Percentiles rank a stretch among this genome's conserved stretches.
Evolutionary conservation across 306 rosid species (phyloP).

Genomic region (Fagus sylvatica): DNA sequence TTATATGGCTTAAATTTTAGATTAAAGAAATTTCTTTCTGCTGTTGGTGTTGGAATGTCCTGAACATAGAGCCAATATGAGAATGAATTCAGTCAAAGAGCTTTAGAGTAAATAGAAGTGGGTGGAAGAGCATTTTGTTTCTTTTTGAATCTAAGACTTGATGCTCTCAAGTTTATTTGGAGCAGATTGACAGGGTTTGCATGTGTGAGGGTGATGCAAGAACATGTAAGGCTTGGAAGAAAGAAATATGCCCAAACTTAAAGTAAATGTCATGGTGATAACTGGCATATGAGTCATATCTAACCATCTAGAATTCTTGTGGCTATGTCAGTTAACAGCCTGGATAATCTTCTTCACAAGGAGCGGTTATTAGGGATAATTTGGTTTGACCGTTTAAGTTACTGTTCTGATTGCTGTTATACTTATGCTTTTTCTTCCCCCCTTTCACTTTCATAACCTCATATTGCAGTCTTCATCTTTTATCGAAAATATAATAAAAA

Average conservation of each 20-base stretch:
- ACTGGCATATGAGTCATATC: not conserved
- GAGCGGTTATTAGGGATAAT: not conserved
- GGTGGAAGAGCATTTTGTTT: slow-evolving; percentile 3
- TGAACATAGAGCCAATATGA: not conserved
- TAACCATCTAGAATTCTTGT: not conserved
- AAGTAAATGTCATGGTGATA: not conserved
- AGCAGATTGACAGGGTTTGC: not conserved
- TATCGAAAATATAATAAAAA: not conserved
- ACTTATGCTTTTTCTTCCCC: not conserved
- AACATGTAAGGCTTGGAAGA: not conserved
- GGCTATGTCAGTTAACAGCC: not conserved
- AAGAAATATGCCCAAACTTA: not conserved
- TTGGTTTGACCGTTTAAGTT: not conserved
- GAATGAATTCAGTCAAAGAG: not conserved
- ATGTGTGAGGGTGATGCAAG: not conserved
- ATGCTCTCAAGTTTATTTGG: not conserved
- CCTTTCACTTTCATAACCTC: not conserved
- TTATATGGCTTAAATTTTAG: not conserved
- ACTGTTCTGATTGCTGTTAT: not conserved
- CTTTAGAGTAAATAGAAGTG: not conserved
- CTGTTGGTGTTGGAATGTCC: slow-evolving; percentile 1
- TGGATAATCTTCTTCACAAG: not conserved
- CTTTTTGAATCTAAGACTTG: not conserved
- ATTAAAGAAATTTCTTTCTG: not conserved
- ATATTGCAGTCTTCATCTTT: not conserved